Base-by-base conservation (phyloP, 139 green algal species). In the Closterium sp. region DNA sequence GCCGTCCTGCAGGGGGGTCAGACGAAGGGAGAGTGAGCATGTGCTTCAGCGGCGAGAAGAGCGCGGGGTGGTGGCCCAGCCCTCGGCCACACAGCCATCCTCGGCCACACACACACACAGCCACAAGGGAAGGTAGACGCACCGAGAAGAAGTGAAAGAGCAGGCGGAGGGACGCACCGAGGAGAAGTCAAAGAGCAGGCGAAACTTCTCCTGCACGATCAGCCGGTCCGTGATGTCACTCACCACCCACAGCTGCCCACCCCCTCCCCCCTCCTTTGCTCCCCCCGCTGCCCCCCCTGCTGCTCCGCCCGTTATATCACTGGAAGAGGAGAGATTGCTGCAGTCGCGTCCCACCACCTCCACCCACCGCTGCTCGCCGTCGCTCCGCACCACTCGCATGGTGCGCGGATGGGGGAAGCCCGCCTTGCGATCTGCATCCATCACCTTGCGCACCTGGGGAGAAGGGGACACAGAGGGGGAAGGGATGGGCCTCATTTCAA, bases 281-380 rank as follows among this genome's bases (percentile, higher is more conserved):
- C 38, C 38, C 38, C 7, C 7, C 62, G 62, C 62, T 79, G 62
- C 62, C 7, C 38, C 38, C 38, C 7, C 7, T 13, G 79, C 17
- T n/a, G 17, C 28, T 1, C 2, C 21, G 70, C 2, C 2, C 2
- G 70, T 2, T 2, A 38, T 3, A 38, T 50, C 38, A 50, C 6
- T 50, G 38, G 38, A 50, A 50, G 38, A 13, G 38, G 38, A 50
- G 5, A 50, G 38, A 13, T 50, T 0, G 38, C 38, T 50, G 62
- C 62, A 79, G 62, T 79, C 62, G 62, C 62, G 90, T 6, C 42
- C 22, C 32, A 87, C 34, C 17, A 92, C 27, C 85, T 92, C 89
- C 62, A 92, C 31, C 42, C 45, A 92, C 34, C 89, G 89, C 86
- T 89, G 85, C 31, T 89, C 32, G 3, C 89, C 89, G 42, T 92